Conservation (phyloP, 192 early-diverging fungal species). For the Phlyctochytrium planicorne region DNA sequence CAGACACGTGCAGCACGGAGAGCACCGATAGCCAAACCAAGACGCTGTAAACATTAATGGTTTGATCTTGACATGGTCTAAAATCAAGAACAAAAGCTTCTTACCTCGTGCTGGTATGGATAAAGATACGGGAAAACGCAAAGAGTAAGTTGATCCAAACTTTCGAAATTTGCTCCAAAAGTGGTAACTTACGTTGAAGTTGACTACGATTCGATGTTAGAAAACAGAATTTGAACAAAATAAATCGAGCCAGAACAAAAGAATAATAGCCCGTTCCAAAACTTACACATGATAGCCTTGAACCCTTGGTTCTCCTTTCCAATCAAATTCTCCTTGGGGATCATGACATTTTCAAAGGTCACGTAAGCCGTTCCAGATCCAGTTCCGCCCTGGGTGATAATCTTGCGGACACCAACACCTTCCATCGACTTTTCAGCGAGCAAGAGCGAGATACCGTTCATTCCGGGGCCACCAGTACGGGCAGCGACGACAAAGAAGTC, state of each 20-base stretch:
- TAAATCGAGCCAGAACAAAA: constrained; percentile 5
- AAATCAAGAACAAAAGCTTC: not conserved
- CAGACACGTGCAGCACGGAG: constrained; percentile 78
- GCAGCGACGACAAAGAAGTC: constrained; percentile 74
- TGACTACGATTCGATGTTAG: too few species aligned
- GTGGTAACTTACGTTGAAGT: constrained; percentile 23
- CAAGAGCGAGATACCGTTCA: constrained; percentile 69
- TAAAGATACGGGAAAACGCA: too few species aligned
- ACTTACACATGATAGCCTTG: constrained; percentile 62
- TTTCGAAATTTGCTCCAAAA: too few species aligned
- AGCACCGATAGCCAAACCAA: constrained; percentile 64
- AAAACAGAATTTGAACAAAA: too few species aligned
- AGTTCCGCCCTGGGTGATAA: constrained; percentile 74
- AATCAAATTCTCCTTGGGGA: constrained; percentile 70
- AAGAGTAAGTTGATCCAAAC: not conserved
- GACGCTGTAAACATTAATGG: constrained; percentile 52
- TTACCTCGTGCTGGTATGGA: constrained; percentile 2
- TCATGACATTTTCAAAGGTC: constrained; percentile 73
- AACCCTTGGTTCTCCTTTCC: constrained; percentile 75
- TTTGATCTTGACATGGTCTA: too few species aligned
- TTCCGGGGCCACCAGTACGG: constrained; percentile 69
- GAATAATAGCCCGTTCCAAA: constrained; percentile 4
- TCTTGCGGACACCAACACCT: constrained; percentile 61
- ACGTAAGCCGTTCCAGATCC: constrained; percentile 69
- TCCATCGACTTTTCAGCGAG: constrained; percentile 66